Evolutionary conservation across 768 basidiomycete genomes (phyloP).

Genomic region (Mycena galericulata): DNA sequence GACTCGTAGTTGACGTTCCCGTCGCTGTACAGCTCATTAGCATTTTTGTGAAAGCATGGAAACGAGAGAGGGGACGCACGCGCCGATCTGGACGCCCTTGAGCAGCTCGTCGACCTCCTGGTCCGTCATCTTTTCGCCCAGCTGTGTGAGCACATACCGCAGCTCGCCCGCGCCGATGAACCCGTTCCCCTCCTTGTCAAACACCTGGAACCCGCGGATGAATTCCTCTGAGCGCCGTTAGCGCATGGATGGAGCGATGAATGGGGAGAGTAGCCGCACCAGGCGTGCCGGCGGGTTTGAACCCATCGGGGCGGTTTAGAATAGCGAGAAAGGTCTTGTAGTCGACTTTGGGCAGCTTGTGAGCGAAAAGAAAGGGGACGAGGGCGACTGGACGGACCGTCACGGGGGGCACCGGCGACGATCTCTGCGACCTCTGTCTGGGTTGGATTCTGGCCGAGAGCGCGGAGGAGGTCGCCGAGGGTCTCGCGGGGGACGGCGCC

Average conservation of each 20-base stretch:
- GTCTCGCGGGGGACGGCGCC: constrained; percentile 90
- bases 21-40: constrained; percentile 65
- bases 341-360: constrained; percentile 68
- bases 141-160: constrained; percentile 92
- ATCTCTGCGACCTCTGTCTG: constrained; percentile 96
- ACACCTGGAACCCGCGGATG: constrained; percentile 98
- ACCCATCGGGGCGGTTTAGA: constrained; percentile 94
- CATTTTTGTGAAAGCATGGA: constrained; percentile 21
- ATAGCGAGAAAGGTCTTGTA: constrained; percentile 93
- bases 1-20: constrained; percentile 98
- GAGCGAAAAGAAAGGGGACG: neutral
- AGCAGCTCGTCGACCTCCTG: constrained; percentile 98
- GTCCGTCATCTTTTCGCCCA: constrained; percentile 98
- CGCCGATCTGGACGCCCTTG: constrained; percentile 93
- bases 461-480: constrained; percentile 92
- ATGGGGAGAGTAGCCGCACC: constrained; percentile 60
- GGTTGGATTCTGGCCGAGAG: constrained; percentile 98
- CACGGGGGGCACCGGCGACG: constrained; percentile 75
- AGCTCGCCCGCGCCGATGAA: constrained; percentile 93
- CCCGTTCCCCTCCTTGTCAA: constrained; percentile 95
- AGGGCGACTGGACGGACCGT: constrained; percentile 62
- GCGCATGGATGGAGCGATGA: neutral
- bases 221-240: constrained; percentile 82
- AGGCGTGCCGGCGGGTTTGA: constrained; percentile 96
- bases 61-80: constrained; percentile 62